Conservation (phyloP, 345 rosid species). For the Lepidium africanum region DNA sequence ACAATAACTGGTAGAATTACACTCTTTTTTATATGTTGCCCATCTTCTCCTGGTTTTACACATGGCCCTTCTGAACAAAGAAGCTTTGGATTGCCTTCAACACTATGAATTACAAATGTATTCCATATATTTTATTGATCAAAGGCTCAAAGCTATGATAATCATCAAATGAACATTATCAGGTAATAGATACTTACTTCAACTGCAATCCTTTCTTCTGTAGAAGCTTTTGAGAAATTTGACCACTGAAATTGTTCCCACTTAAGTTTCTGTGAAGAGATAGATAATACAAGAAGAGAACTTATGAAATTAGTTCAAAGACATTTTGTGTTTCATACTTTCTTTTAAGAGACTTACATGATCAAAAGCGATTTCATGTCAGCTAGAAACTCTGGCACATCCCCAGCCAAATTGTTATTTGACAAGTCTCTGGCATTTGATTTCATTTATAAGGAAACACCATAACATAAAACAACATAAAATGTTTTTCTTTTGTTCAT, state of each 20-base stretch:
- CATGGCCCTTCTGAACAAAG: background rate
- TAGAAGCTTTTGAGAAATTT: conserved; percentile 27
- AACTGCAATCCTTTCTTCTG: conserved; percentile 22
- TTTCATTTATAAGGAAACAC: background rate
- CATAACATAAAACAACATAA: background rate
- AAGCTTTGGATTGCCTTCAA: background rate
- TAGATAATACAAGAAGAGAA: background rate
- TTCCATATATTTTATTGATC: background rate
- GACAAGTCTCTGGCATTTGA: conserved; percentile 43
- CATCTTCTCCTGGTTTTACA: background rate
- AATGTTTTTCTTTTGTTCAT: background rate
- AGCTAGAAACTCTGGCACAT: conserved; percentile 37
- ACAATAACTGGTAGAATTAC: conserved; percentile 15
- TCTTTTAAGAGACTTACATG: conserved; percentile 35
- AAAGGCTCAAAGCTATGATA: background rate
- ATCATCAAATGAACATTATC: background rate
- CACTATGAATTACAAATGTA: background rate
- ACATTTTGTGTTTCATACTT: background rate
- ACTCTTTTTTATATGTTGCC: background rate
- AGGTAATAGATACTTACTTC: background rate
- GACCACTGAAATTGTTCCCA: conserved; percentile 36
- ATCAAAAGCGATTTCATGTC: conserved; percentile 26
- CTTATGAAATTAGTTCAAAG: background rate
- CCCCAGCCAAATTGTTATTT: conserved; percentile 32
- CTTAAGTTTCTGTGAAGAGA: conserved; percentile 27